Base-by-base conservation (phyloP, 768 basidiomycete species). In the Hygrophorus russula region DNA sequence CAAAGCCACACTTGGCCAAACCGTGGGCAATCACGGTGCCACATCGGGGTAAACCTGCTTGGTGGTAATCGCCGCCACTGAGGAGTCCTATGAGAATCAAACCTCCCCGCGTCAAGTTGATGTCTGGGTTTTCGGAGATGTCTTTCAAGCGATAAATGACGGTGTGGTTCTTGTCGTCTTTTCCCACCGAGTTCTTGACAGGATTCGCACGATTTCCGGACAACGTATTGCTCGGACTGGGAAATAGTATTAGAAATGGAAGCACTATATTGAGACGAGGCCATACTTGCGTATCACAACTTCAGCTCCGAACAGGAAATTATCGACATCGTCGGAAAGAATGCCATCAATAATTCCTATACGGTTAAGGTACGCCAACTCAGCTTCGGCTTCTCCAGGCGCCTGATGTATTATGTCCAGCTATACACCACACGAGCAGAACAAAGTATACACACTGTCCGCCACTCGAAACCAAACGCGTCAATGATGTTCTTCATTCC, bases 341-440 rank as follows among this genome's bases (percentile, higher is more conserved):
- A 96, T 75, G 0, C 81, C 88, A 56, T 97, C 93, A 44, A 97
- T 84, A 41, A 84, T 59, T 2, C 89, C 89, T 34, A 80, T 74
- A 3, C 73, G 67, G 52, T 90, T 92, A 42, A 97, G 68, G 49
- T 86, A 82, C 0, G 92, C 92, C 2, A 97, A 68, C 55, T 94
- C 92, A 0, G 92, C 92, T 59, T 97, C 93, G 0, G 93, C 93
- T 61, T 96, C 93, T 13, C 89, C 91, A 5, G 92, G 92, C 12
- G 90, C 92, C 80, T 80, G 39, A 50, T 58, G 55, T n/a, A n/a
- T n/a, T n/a, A 47, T 55, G 51, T 61, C 58, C 5, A 58, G 49
- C 18, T 47, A 52, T n/a, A 57, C 34, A 57, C 48, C 30, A 56
- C 51, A 12, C 53, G 49, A 47, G 52, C 2, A 41, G 12, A 36